These are phyloP conservation scores for Colletotrichum chlorophyti DNA, from an alignment of 2,329 filamentous ascomycete species.

Conservation along the genomic window DNA sequence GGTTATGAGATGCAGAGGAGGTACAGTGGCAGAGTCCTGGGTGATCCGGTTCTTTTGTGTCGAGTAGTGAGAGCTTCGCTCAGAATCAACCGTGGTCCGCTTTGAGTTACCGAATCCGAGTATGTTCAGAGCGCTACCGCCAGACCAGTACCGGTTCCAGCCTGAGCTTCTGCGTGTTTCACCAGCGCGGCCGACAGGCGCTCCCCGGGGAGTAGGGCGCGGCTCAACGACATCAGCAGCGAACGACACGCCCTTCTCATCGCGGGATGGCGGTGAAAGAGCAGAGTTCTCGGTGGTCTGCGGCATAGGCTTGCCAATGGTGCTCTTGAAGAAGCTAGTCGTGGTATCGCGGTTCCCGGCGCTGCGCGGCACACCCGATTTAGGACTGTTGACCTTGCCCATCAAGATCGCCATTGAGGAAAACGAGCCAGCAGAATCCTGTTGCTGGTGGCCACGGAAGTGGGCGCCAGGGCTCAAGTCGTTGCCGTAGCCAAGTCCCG, in stretches of 20 bases:
- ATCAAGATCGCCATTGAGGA: conserved; percentile 71
- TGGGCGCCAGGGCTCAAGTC: conserved; percentile 34
- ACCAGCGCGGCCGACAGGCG: conserved; percentile 41
- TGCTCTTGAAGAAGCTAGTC: conserved; percentile 66
- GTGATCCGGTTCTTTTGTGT: conserved; percentile 54
- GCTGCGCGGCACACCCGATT: conserved; percentile 46
- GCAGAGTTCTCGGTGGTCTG: conserved; percentile 45
- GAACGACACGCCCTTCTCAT: conserved; percentile 50
- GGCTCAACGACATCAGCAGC: conserved; percentile 41
- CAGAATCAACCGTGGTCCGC: conserved; percentile 60
- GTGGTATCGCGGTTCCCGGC: conserved; percentile 58
- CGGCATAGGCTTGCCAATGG: conserved; percentile 67
- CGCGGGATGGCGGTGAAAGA: conserved; percentile 33
- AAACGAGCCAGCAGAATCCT: conserved; percentile 62
- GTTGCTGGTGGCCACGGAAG: conserved; percentile 59
- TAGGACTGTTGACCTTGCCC: conserved; percentile 48
- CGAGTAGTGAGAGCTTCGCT: conserved; percentile 64
- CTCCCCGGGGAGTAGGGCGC: conserved; percentile 41
- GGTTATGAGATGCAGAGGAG: conserved; percentile 68
- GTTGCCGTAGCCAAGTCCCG: conserved; percentile 55
- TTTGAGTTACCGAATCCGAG: conserved; percentile 62
- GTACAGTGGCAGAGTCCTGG: conserved; percentile 72
- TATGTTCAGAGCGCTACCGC: conserved; percentile 72
- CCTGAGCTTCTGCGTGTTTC: conserved; percentile 69
- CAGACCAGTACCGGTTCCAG: conserved; percentile 81